A percentile compares a stretch with the other conserved stretches of the same genome.
phyloP scores from a whole-genome alignment of 2,329 filamentous ascomycete species.

The Botrytis squamosa region DNA sequence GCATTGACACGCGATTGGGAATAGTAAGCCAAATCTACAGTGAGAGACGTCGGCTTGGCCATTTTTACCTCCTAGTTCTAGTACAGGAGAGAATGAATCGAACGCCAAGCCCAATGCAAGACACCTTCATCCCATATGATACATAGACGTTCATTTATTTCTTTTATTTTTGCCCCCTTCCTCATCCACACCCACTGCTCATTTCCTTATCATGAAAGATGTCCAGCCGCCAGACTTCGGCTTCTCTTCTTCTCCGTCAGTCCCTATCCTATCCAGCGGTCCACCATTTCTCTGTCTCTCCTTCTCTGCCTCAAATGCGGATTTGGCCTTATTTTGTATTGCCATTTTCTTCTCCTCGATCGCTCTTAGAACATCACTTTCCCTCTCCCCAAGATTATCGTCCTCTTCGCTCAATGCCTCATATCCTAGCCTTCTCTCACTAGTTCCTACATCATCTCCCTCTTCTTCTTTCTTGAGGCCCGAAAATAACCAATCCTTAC shows the following conservation, averaged over 20 bases:
- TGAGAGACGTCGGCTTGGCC: neutral
- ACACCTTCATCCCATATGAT: slow-evolving; percentile 32
- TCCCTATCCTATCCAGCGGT: slow-evolving; percentile 36
- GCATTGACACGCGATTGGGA: neutral
- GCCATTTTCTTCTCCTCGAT: slow-evolving; percentile 36
- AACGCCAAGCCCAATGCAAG: slow-evolving; percentile 30
- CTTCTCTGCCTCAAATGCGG: slow-evolving; percentile 37
- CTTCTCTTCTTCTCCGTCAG: slow-evolving; percentile 24
- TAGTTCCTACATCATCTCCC: slow-evolving; percentile 31
- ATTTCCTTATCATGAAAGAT: slow-evolving; percentile 33
- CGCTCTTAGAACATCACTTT: slow-evolving; percentile 34
- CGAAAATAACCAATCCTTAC: slow-evolving; percentile 38
- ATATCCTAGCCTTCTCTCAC: slow-evolving; percentile 30
- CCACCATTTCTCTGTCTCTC: slow-evolving; percentile 36
- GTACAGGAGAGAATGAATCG: slow-evolving; percentile 15
- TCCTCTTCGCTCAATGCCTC: slow-evolving; percentile 34
- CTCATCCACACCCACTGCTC: slow-evolving; percentile 15
- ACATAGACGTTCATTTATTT: slow-evolving; percentile 28
- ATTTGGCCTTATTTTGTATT: slow-evolving; percentile 32
- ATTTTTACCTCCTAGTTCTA: slow-evolving; percentile 12
- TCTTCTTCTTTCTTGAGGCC: slow-evolving; percentile 40
- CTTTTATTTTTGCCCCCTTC: slow-evolving; percentile 12
- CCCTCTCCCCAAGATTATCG: slow-evolving; percentile 28
- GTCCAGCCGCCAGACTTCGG: slow-evolving; percentile 33
- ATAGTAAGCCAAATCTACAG: neutral